phyloP scores from a whole-genome alignment of 2,329 filamentous ascomycete genomes.

The Fusarium sp. region DNA sequence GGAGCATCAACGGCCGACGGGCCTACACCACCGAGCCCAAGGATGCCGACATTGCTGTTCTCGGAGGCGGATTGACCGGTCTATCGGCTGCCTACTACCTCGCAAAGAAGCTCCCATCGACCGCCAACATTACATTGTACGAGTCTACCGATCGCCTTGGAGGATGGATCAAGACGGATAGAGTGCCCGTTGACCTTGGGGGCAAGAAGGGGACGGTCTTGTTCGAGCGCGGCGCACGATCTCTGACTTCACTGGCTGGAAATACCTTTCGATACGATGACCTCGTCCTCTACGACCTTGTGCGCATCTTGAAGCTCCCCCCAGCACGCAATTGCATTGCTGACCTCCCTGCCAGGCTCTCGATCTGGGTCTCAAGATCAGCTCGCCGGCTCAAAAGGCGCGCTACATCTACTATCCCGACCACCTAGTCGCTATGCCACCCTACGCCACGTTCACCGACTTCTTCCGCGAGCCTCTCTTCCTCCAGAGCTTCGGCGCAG shows the following conservation, averaged over 20 bases:
- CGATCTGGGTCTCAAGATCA: conserved; percentile 53
- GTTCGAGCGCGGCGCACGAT: conserved; percentile 86
- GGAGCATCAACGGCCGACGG: conserved; percentile 14
- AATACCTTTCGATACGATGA: conserved; percentile 62
- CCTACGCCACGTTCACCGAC: conserved; percentile 39
- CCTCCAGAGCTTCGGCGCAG: conserved; percentile 43
- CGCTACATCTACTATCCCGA: conserved; percentile 91
- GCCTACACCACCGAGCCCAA: conserved; percentile 32
- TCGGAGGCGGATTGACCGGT: conserved; percentile 85
- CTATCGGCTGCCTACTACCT: conserved; percentile 81
- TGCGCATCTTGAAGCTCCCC: conserved; percentile 48
- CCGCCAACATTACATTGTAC: conserved; percentile 78
- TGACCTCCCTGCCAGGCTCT: conserved; percentile 43
- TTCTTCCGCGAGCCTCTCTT: conserved; percentile 48
- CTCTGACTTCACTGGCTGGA: conserved; percentile 64
- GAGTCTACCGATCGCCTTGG: conserved; percentile 75
- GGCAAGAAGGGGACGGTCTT: conserved; percentile 66
- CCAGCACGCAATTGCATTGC: conserved; percentile 20
- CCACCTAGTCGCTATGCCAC: conserved; percentile 58
- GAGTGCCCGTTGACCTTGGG: conserved; percentile 62
- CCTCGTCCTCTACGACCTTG: conserved; percentile 73
- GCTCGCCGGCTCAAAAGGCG: conserved; percentile 55
- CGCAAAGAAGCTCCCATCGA: conserved; percentile 67
- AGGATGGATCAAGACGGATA: conserved; percentile 81
- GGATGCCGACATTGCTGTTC: conserved; percentile 64